Evolutionary conservation across 2,329 filamentous ascomycete species (phyloP), one percentile per base, ranked within the genome.

Genomic region (Pochonia chlamydosporia): DNA sequence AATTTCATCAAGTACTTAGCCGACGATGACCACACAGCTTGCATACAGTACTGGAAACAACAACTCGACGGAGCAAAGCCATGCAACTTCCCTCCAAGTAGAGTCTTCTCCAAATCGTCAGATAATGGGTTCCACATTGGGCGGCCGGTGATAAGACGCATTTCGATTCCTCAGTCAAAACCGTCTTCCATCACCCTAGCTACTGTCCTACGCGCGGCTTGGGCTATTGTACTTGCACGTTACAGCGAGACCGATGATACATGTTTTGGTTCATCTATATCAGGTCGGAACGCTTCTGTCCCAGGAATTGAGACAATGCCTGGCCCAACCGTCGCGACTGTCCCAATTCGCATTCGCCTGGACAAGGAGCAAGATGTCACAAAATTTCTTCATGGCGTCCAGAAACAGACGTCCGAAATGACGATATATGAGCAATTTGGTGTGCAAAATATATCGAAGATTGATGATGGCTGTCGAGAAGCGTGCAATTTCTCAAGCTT

Each of bases 261-360:
- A 0, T 26, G 56, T 1, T 65, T 64, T 33, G 61, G 59, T 1
- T 52, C 51, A 5, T 58, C 58, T 1, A 46, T 61, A 1, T 60
- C 59, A 1, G 64, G 64, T 9, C 58, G 63, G 1, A 52, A 59
- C 7, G 56, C 59, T 3, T 49, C 56, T 1, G 44, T 67, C 2
- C 28, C 40, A 2, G 59, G 56, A 7, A 53, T 66, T 1, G 55
- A 58, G 5, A 46, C 52, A 1, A 57, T 65, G 6, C 44, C 54
- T 3, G 64, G 61, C 1, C 61, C 63, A 3, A 59, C 58, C 1
- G 60, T 67, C 23, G 55, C 58, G 13, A 63, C 61, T 4, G 51
- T 66, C 0, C 63, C 63, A 5, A 40, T 62, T 1, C 52, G 60
- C 11, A 41, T 60, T 3, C 36, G 25, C 3, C 20, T 59, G 4